A percentile compares a stretch with the other conserved stretches of the same genome.
phyloP scores from a whole-genome alignment of 768 basidiomycete species.

The Leccinellum rugosiceps region DNA sequence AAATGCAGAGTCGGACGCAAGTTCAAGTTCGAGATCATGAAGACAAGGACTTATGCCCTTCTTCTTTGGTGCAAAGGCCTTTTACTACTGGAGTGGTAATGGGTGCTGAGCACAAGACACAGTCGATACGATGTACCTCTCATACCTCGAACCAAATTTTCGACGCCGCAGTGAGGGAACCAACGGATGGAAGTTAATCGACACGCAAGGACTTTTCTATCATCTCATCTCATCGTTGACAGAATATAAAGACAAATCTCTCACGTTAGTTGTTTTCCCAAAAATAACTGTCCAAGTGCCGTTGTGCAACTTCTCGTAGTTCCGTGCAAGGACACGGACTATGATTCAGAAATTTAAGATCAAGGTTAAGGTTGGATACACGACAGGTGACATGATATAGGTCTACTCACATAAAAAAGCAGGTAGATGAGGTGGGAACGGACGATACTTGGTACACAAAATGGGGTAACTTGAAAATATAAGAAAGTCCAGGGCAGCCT shows the following conservation, averaged over 20 bases:
- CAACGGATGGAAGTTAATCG: not conserved
- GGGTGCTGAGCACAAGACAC: not conserved
- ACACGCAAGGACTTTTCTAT: not conserved
- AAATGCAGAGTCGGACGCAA: too few relatives aligned
- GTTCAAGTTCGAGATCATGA: too few relatives aligned
- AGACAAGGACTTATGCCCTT: too few relatives aligned
- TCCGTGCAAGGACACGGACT: not conserved
- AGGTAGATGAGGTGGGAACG: not conserved
- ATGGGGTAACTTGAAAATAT: not conserved
- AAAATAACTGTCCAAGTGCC: not conserved
- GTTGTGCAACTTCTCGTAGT: not conserved
- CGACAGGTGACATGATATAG: not conserved
- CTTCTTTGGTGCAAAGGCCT: too few relatives aligned
- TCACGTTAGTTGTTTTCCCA: too few relatives aligned
- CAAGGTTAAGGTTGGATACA: not conserved
- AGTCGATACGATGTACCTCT: not conserved
- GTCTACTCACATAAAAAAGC: not conserved
- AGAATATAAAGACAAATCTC: not conserved
- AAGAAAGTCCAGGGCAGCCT: not conserved
- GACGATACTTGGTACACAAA: not conserved
- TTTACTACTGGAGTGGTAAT: too few relatives aligned
- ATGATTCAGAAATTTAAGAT: not conserved
- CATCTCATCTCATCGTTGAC: not conserved
- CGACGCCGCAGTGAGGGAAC: not conserved
- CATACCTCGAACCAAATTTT: not conserved